Evolutionary conservation across 2,329 filamentous ascomycete genomes (phyloP), one percentile per base, ranked within the genome.

Genomic region (Sporothrix pallida): DNA sequence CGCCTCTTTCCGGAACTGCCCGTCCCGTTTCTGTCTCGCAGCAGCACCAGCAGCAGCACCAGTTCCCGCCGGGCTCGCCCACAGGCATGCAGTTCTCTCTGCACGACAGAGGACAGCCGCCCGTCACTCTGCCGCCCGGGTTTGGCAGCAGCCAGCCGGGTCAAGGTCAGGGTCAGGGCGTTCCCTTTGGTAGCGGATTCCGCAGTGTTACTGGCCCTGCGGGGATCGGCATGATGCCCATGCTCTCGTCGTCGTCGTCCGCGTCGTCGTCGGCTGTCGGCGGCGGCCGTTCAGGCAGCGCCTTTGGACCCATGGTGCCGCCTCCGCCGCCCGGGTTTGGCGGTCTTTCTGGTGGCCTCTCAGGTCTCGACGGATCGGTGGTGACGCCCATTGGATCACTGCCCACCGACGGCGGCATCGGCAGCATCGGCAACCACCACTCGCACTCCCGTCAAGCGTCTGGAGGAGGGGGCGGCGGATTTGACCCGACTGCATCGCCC

Each of bases 401-500:
- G 56, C 78, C 76, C 42, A 81, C 79, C 74, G 84, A 84, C 74
- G 80, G 26, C 31, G 56, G 46, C 31, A 68, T 54, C 65, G 82
- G n/a, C 13, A 42, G 56, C 31, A 12, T 69, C n/a, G 56, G 42
- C 6, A 20, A 81, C 15, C 81, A 58, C 23, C 20, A 48, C 12
- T 26, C 87, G 5, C 94, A 97, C 82, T 91, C 91, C 8, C 88
- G 94, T 76, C 93, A 97, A 77, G 87, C 89, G 8, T 97, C 94
- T 9, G 86, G 86, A 6, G 90, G 91, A 9, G 90, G 31, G 3
- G 31, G 31, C 31, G 31, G 31, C 31, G 31, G 91, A 3, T 89
- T 91, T 74, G 92, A 95, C 10, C 23, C 76, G 0, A 84, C 84
- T n/a, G 77, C 81, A 4, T 79, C 83, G 8, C 82, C 83, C 37